Base-by-base conservation (phyloP, 140 eudicot species). In the Bidens hawaiensis region DNA sequence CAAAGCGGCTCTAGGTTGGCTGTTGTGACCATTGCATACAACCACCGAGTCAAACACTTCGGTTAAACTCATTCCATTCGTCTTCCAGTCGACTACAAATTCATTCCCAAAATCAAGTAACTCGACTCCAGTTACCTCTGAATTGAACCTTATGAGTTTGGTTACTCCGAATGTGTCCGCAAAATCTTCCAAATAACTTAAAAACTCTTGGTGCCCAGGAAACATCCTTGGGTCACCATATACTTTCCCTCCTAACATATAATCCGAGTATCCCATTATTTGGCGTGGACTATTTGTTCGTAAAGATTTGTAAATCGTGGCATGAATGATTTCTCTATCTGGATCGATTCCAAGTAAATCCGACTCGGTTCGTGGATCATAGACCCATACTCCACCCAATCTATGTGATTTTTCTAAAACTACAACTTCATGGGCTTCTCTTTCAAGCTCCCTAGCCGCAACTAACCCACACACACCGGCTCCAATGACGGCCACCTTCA, bases 301-400 rank as follows among this genome's bases (percentile, higher is more conserved):
- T 18, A 82, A 71, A 7, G 88, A 83, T 34, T 59, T n/a, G 30
- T 83, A 83, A 27, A 83, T 71, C 3, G 83, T 80, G n/a, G 60
- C 62, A 19, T 83, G 90, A 7, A 83, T 62, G 13, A 79, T 75
- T 13, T 89, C 81, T 33, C 94, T 70, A 14, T 69, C 65, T 4
- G 94, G 94, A 71, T 82, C 87, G 12, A 73, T 41, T 22, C 94
- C 71, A 1, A 90, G 48, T 18, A 79, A 76, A 48, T 90, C 97
- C 4, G 87, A 60, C 51, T 90, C 95, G 3, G 64, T 65, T 3
- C 75, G 62, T 10, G 95, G 82, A 55, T 79, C 78, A 64, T 86
- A 90, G 12, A 72, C 79, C 97, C 97, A 90, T 17, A 75, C 65
- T 26, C 97, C 97, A 14, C 95, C 97, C 4, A 83, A 21, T 50